Evolutionary conservation across 176 grass and related monocot genomes (phyloP).

Genomic region (Areca catechu): DNA sequence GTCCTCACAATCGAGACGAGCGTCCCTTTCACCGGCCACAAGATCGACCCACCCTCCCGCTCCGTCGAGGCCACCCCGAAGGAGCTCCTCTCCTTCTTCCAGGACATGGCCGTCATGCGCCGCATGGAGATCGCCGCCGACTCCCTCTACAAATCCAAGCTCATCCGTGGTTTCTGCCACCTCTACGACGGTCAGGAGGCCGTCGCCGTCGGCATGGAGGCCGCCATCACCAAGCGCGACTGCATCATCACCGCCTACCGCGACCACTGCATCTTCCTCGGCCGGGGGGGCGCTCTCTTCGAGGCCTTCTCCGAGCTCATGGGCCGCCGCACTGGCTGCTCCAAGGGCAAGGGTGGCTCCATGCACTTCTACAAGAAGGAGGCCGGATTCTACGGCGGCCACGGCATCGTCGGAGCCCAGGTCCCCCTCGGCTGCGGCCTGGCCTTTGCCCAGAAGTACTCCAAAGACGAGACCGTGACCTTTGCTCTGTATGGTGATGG

Average conservation of each 20-base stretch:
- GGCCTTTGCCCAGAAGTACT: slow-evolving; percentile 76
- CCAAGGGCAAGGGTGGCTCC: slow-evolving; percentile 69
- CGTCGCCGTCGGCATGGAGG: slow-evolving; percentile 68
- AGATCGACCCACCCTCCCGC: slow-evolving; percentile 41
- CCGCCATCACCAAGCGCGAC: slow-evolving; percentile 46
- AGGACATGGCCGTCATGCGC: slow-evolving; percentile 63
- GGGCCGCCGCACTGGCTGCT: slow-evolving; percentile 56
- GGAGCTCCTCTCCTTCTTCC: slow-evolving; percentile 54
- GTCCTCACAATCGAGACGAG: slow-evolving; percentile 55
- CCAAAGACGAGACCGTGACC: slow-evolving; percentile 62
- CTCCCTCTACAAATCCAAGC: slow-evolving; percentile 93
- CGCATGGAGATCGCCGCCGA: slow-evolving; percentile 83
- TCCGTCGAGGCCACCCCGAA: slow-evolving; percentile 13
- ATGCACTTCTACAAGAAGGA: slow-evolving; percentile 97
- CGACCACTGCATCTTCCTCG: slow-evolving; percentile 74
- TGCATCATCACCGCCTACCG: slow-evolving; percentile 81
- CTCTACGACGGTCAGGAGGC: slow-evolving; percentile 96
- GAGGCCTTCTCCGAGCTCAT: slow-evolving; percentile 80
- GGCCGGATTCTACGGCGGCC: slow-evolving; percentile 62
- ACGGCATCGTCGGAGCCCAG: slow-evolving; percentile 86
- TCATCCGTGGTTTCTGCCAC: slow-evolving; percentile 95
- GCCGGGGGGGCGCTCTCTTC: slow-evolving; percentile 40
- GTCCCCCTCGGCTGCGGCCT: slow-evolving; percentile 63
- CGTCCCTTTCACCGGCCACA: slow-evolving; percentile 46
- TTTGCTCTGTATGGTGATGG: slow-evolving; percentile 77